phyloP scores from a whole-genome alignment of 2,329 filamentous ascomycete species.

The Pestalotiopsis sp. region DNA sequence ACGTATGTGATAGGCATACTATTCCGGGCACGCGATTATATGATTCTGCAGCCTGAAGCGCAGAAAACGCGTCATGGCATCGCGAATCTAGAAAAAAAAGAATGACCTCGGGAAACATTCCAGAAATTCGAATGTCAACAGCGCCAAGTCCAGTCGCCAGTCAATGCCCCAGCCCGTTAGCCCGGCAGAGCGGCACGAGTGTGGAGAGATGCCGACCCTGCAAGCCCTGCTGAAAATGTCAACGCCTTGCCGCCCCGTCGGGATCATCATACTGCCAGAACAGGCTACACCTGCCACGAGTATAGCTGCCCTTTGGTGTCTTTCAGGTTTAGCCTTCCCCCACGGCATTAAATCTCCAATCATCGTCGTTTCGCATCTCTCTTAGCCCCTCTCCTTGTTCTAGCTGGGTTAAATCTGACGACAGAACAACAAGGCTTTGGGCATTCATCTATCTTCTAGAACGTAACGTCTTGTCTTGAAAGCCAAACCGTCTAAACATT shows the following conservation, averaged over 20 bases:
- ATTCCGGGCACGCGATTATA: too few relatives aligned
- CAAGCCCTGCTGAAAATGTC: not conserved
- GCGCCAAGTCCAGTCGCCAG: too few relatives aligned
- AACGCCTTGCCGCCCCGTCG: not conserved
- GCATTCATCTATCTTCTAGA: too few relatives aligned
- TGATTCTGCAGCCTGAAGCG: too few relatives aligned
- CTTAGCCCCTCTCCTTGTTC: not conserved
- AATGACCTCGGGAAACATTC: too few relatives aligned
- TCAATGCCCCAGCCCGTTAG: not conserved
- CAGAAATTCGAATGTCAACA: too few relatives aligned
- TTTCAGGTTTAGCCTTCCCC: not conserved
- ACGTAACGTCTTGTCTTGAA: not conserved
- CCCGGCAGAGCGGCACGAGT: not conserved
- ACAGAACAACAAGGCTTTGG: not conserved
- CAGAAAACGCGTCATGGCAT: too few relatives aligned
- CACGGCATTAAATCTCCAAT: not conserved
- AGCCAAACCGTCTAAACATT: not conserved
- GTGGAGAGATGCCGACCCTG: not conserved
- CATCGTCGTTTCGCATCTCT: not conserved
- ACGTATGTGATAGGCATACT: too few relatives aligned
- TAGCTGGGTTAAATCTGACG: not conserved
- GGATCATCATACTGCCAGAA: not conserved
- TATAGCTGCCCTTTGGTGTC: not conserved
- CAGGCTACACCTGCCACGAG: not conserved
- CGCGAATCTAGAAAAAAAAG: too few relatives aligned